Evolutionary conservation across 768 basidiomycete genomes (phyloP).

Genomic region (Albatrellus ellisii): DNA sequence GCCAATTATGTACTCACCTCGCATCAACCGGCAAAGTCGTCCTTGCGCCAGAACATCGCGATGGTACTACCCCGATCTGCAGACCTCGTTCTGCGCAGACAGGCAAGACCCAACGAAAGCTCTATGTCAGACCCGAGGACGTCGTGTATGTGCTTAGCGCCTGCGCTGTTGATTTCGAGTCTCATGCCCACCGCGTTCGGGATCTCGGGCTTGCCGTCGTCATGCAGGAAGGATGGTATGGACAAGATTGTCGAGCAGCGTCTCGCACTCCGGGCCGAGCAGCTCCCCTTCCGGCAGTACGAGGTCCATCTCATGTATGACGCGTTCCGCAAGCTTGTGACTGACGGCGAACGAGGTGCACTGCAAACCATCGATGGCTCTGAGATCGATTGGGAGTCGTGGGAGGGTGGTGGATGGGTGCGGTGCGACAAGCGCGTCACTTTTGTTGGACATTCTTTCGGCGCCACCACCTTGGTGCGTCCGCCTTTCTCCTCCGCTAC

Average conservation of each 20-base stretch:
- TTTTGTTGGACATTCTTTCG: slow-evolving; percentile 44
- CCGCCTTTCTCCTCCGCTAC: not conserved
- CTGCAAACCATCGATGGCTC: slow-evolving; percentile 32
- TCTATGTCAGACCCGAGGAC: slow-evolving; percentile 46
- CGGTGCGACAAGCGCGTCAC: slow-evolving; percentile 23
- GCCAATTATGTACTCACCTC: slow-evolving; percentile 57
- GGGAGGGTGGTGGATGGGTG: slow-evolving; percentile 16
- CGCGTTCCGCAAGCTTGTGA: slow-evolving; percentile 44
- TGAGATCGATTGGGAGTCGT: slow-evolving; percentile 36
- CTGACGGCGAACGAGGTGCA: slow-evolving; percentile 10
- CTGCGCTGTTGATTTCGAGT: no score
- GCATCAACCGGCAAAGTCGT: slow-evolving; percentile 76
- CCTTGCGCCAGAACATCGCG: slow-evolving; percentile 71
- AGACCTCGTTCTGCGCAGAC: slow-evolving; percentile 24
- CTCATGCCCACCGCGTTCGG: not conserved
- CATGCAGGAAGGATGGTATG: slow-evolving; percentile 4
- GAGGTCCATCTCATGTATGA: slow-evolving; percentile 56
- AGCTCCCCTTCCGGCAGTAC: slow-evolving; percentile 52
- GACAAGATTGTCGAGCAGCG: slow-evolving; percentile 14
- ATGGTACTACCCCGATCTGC: slow-evolving; percentile 56
- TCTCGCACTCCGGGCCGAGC: slow-evolving; percentile 44
- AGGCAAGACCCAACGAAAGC: slow-evolving; percentile 21
- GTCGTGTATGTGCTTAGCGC: slow-evolving; percentile 30
- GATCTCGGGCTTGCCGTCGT: not conserved
- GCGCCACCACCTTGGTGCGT: slow-evolving; percentile 39